Conservation (phyloP, 2,329 filamentous ascomycete species). For the Cucurbitaria berberidis region DNA sequence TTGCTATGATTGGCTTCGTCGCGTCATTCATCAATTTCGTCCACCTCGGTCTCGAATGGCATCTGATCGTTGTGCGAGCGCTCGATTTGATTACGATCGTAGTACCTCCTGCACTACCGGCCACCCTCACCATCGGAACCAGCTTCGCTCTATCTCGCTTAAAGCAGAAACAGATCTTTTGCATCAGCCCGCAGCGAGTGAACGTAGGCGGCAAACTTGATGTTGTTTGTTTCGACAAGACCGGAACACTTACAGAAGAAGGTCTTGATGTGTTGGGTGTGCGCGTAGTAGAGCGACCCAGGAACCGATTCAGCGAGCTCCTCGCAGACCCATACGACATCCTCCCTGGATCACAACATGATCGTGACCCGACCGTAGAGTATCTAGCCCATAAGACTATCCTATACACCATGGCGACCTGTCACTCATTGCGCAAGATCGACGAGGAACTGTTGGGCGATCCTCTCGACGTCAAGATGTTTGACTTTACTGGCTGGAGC, state of each 20-base stretch:
- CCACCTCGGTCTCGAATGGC: slow-evolving; percentile 80
- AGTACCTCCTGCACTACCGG: slow-evolving; percentile 91
- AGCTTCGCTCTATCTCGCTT: slow-evolving; percentile 90
- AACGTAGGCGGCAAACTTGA: slow-evolving; percentile 97
- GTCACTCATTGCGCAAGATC: slow-evolving; percentile 85
- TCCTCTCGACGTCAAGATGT: slow-evolving; percentile 97
- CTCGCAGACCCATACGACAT: slow-evolving; percentile 69
- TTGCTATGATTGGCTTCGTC: slow-evolving; percentile 85
- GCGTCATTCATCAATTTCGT: slow-evolving; percentile 95
- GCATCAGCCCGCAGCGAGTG: slow-evolving; percentile 95
- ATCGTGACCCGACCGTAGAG: slow-evolving; percentile 65
- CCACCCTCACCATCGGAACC: slow-evolving; percentile 93
- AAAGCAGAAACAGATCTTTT: slow-evolving; percentile 91
- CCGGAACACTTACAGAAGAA: slow-evolving; percentile 96
- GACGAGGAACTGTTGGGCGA: slow-evolving; percentile 91
- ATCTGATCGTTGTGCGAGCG: slow-evolving; percentile 88
- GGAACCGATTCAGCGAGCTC: slow-evolving; percentile 75
- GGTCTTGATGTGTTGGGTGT: slow-evolving; percentile 92
- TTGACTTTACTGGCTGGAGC: slow-evolving; percentile 91
- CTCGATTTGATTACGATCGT: slow-evolving; percentile 97
- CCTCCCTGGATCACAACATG: slow-evolving; percentile 61
- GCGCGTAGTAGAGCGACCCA: slow-evolving; percentile 71
- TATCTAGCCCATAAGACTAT: slow-evolving; percentile 71
- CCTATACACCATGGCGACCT: slow-evolving; percentile 95
- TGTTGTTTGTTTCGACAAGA: slow-evolving; percentile 98